Evolutionary conservation across 2,329 filamentous ascomycete species (phyloP).

Genomic region (Epichloe typhina): DNA sequence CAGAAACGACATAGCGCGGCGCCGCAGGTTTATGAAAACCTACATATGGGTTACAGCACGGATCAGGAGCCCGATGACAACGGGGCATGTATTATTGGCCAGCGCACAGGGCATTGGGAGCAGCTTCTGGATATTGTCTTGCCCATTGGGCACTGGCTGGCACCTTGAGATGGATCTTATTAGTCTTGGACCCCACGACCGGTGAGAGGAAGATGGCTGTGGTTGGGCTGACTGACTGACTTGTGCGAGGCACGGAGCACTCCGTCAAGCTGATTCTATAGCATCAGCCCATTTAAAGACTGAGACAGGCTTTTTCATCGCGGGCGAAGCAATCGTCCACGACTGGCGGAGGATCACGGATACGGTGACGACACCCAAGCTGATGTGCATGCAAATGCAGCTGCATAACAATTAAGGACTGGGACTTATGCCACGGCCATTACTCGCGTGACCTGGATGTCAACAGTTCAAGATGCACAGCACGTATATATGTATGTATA

Average conservation of each 20-base stretch:
- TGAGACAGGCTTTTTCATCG: background rate
- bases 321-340: background rate
- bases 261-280: background rate
- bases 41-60: background rate
- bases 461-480: no score
- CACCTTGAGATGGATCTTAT: background rate
- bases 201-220: constrained; percentile 4
- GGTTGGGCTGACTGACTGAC: constrained; percentile 1
- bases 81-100: background rate
- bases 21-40: background rate
- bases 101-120: background rate
- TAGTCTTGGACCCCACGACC: constrained; percentile 5
- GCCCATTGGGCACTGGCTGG: background rate
- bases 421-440: no score
- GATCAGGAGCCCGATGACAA: background rate
- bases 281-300: background rate
- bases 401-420: no score
- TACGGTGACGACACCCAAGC: background rate
- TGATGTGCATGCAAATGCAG: background rate
- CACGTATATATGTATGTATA: no score
- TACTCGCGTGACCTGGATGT: no score
- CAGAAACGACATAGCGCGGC: background rate
- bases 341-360: background rate
- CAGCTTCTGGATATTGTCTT: background rate
- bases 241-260: constrained; percentile 4